Base-by-base conservation (phyloP, 768 basidiomycete genomes). In the Lactarius pseudohatsudake region DNA sequence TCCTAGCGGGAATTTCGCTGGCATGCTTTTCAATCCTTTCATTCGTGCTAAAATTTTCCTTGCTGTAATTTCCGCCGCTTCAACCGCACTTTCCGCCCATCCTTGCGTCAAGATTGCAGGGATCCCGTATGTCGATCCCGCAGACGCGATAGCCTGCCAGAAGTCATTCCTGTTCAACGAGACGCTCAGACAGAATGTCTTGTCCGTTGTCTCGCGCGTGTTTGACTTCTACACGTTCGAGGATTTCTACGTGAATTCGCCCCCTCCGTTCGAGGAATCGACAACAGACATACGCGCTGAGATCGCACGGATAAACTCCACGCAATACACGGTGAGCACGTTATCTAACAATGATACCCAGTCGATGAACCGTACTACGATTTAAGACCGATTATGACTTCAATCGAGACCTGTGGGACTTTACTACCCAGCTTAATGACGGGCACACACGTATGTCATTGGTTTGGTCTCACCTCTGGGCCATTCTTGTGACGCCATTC, bases 351-450 rank as follows among this genome's bases (percentile, higher is more conserved):
- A 2, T 8, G 22, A 13, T 15, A 15, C 8, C n/a, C 26, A n/a
- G 13, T 28, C 58, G 3, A 62, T 34, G 1, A 11, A 50, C 43
- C 32, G 10, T 34, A 13, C n/a, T 4, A 32, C 36, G n/a, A 28
- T 41, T 43, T 8, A 61, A 53, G 84, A 86, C 86, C 10, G 87
- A 88, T 67, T 88, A 85, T 66, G 86, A 86, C 71, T 87, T 89
- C 75, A 86, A 83, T 70, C 77, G 76, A 57, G 86, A 81, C 45
- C 71, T 89, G n/a, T 87, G 82, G 66, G 78, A 85, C 61, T 82
- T 85, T 66, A 81, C 80, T 0, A 85, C 79, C n/a, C 80, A 79
- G 57, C 69, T 89, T 55, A 88, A 89, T 71, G 86, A 88, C 70
- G 87, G 87, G 5, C 87, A 88, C 71, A 89, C 87, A 18, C 80